Evolutionary conservation across 768 basidiomycete genomes (phyloP).

Genomic region (Gymnopilus dilepis): DNA sequence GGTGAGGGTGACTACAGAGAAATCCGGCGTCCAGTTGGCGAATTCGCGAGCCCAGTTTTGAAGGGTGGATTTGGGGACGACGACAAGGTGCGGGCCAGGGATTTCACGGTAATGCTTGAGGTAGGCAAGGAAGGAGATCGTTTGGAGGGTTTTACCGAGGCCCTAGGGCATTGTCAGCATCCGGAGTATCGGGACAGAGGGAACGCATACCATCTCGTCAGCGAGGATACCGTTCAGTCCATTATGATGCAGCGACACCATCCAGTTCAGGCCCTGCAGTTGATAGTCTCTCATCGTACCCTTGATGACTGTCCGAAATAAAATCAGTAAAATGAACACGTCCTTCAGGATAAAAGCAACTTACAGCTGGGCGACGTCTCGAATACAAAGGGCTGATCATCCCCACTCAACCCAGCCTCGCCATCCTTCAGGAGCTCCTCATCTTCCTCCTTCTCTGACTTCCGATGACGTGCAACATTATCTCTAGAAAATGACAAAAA

Average conservation of each 20-base stretch:
- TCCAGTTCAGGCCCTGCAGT: constrained; percentile 79
- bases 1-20: constrained; percentile 80
- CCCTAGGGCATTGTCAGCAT: constrained; percentile 56
- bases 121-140: constrained; percentile 95
- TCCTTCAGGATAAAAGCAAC: constrained; percentile 32
- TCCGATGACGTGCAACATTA: constrained; percentile 81
- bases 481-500: constrained; percentile 50
- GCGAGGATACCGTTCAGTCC: constrained; percentile 96
- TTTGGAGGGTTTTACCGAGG: constrained; percentile 97
- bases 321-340: neutral
- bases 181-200: constrained; percentile 3
- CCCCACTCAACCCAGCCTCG: constrained; percentile 77
- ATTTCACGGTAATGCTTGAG: constrained; percentile 83
- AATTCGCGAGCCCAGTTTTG: constrained; percentile 98
- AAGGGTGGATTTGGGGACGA: constrained; percentile 98
- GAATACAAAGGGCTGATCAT: constrained; percentile 92
- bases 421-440: constrained; percentile 92
- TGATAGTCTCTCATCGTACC: constrained; percentile 95
- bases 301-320: constrained; percentile 68
- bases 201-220: constrained; percentile 80
- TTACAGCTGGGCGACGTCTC: constrained; percentile 92
- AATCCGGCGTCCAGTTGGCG: constrained; percentile 86
- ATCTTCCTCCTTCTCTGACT: constrained; percentile 98
- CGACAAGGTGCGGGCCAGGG: constrained; percentile 88
- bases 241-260: constrained; percentile 94